phyloP scores from a whole-genome alignment of 345 rosid species.

The Eucalyptus camaldulensis region DNA sequence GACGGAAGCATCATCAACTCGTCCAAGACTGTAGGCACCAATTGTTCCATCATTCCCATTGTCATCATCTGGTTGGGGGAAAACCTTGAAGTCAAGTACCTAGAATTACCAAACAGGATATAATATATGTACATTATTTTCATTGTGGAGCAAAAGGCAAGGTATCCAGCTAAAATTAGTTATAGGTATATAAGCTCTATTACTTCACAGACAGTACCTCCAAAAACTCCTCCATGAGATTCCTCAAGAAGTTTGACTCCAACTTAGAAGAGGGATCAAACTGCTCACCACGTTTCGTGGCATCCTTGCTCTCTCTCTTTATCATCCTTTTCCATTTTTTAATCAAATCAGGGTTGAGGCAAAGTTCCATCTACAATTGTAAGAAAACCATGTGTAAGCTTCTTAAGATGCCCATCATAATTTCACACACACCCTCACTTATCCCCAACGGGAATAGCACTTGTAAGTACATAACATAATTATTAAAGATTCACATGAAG shows the following conservation, averaged over 20 bases:
- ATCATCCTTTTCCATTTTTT: conserved; percentile 85
- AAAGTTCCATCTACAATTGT: conserved; percentile 72
- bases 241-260: conserved; percentile 79
- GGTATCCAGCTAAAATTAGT: background rate
- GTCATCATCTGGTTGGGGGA: conserved; percentile 10
- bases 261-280: conserved; percentile 46
- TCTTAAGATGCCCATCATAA: background rate
- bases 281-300: conserved; percentile 34
- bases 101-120: background rate
- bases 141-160: background rate
- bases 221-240: conserved; percentile 78
- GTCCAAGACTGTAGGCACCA: conserved; percentile 14
- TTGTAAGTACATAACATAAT: background rate
- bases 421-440: background rate
- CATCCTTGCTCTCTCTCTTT: conserved; percentile 71
- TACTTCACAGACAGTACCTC: conserved; percentile 28
- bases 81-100: conserved; percentile 76
- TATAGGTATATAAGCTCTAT: background rate
- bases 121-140: background rate
- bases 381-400: background rate
- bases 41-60: conserved; percentile 20
- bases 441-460: background rate
- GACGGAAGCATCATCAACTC: conserved; percentile 65
- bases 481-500: background rate
- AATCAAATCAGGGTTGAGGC: conserved; percentile 69